A percentile compares a stretch with the other conserved stretches of the same genome.
phyloP scores from a whole-genome alignment of 306 rosid genomes.

The Trifolium pratense region DNA sequence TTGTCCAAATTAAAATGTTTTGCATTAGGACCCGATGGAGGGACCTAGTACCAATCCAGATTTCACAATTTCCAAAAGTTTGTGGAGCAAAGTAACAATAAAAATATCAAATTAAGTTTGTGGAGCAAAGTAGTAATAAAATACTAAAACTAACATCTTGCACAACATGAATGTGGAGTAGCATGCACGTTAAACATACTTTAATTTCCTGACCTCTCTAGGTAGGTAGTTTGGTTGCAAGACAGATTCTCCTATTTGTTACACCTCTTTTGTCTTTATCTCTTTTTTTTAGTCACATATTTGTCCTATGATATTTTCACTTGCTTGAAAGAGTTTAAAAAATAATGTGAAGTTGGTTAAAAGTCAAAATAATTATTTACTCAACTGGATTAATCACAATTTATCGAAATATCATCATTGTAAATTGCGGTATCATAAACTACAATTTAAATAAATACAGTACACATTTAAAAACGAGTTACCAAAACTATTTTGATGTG shows the following conservation, averaged over 20 bases:
- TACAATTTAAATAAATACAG: no score
- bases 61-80: constrained; percentile 17
- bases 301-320: background rate
- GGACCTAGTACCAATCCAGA: background rate
- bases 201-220: constrained; percentile 34
- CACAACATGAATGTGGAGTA: constrained; percentile 41
- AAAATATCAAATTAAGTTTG: constrained; percentile 5
- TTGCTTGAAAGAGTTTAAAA: no score
- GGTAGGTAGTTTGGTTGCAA: background rate
- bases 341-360: no score
- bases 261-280: background rate
- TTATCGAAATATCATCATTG: no score
- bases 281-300: background rate
- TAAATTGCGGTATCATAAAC: no score
- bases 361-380: no score
- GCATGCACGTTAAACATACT: constrained; percentile 43
- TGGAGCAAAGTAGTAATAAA: constrained; percentile 31
- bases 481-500: background rate
- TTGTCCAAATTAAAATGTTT: no score
- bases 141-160: background rate
- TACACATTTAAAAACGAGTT: background rate
- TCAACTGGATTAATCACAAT: no score
- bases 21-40: background rate
- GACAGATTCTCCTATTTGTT: background rate
- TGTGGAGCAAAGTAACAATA: constrained; percentile 36